Conservation (phyloP, 495 filamentous ascomycete species). For the Xylaria castorea region DNA sequence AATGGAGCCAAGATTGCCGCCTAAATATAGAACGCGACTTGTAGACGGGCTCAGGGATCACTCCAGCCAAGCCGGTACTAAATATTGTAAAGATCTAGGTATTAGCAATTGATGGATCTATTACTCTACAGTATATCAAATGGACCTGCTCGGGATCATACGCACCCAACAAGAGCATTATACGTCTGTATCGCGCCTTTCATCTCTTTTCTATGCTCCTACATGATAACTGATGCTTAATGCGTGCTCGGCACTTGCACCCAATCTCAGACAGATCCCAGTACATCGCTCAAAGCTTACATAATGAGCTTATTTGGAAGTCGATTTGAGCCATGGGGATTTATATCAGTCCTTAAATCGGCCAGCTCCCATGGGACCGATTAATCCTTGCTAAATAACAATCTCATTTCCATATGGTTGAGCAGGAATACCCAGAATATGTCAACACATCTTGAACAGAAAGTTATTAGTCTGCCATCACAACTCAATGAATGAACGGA, state of each 20-base stretch:
- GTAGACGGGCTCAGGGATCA: neutral
- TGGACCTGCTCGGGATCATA: neutral
- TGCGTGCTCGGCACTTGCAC: constrained; percentile 6
- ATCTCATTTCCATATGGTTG: neutral
- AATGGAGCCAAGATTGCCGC: neutral
- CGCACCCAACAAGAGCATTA: neutral
- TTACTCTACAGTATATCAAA: neutral
- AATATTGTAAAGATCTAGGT: neutral
- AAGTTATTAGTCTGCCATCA: neutral
- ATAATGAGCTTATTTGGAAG: constrained; percentile 9
- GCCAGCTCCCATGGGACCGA: neutral
- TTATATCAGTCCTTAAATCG: neutral
- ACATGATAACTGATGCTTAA: neutral
- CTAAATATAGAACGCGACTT: constrained; percentile 11
- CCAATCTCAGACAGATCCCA: neutral
- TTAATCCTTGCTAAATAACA: neutral
- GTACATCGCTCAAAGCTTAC: neutral
- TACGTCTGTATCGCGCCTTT: neutral
- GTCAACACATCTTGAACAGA: neutral
- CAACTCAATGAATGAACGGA: neutral
- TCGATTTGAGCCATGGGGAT: neutral
- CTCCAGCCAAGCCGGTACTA: neutral
- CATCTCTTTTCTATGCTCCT: neutral
- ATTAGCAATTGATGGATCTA: neutral
- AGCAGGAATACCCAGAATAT: neutral